Evolutionary conservation across 768 basidiomycete genomes (phyloP), one percentile per base, ranked within the genome.

Genomic region (Chalciporus chontae): DNA sequence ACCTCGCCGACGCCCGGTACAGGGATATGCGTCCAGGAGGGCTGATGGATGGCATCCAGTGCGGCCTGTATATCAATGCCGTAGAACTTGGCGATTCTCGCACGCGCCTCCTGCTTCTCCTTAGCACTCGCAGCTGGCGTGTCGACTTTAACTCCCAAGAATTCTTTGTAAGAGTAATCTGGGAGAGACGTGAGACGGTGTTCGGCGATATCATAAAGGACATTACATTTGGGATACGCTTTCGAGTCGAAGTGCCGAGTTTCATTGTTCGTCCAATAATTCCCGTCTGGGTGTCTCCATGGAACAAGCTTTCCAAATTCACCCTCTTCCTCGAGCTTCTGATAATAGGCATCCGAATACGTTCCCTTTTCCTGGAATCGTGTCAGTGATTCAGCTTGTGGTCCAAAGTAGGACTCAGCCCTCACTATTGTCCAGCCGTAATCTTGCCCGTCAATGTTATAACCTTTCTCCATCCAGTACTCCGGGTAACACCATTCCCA

Each of bases 401-500:
- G 14, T 10, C 2, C 8, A 21, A 3, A 18, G 2, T n/a, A 10
- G 1, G 17, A 21, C 19, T n/a, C 15, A 34, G 13, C 31, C 4
- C 50, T 45, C 11, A 65, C 65, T 48, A 64, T 40, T 5, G 60
- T 66, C 65, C 62, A 65, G 23, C 45, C 43, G 9, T 57, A 50
- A 37, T 48, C 39, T 14, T 27, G 27, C 7, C 45, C 52, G 8
- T 56, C 50, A 6, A 56, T 5, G 0, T 17, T 49, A 37, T 60
- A 66, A 15, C 66, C 66, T 5, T 40, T 18, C 15, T 45, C 53
- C 66, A 66, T 65, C 65, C 66, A 67, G 32, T 65, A 62, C 5
- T 60, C 48, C 2, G 50, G 42, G 46, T 66, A 66, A 43, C 54
- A 62, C 60, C 66, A 66, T 17, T 66, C 65, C 65, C 65, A 66